Base-by-base conservation (phyloP, 2,329 filamentous ascomycete genomes). In the Pseudocercospora musae region DNA sequence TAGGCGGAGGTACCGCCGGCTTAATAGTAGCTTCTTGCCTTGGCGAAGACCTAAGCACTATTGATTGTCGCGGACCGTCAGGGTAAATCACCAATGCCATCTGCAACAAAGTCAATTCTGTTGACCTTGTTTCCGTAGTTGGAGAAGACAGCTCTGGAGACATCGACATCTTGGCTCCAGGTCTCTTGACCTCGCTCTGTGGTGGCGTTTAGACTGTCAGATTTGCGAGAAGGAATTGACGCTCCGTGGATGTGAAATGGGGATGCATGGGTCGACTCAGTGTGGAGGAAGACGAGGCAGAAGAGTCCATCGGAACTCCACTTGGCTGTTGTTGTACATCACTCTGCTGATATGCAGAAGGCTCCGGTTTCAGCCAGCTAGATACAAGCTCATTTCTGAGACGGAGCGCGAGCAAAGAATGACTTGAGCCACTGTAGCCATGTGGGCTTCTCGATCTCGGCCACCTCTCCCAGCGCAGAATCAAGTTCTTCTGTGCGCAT, bases 41-140 rank as follows among this genome's bases (percentile, higher is more conserved):
- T 13, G 66, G 66, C 13, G 71, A 71, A 59, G 60, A 71, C 40
- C 52, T 66, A 2, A 55, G 69, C 58, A 60, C 71, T 29, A n/a
- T n/a, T n/a, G n/a, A 68, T 62, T 3, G 72, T 74, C 8, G 68
- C 66, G 15, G 71, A 74, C 6, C 65, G 74, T 10, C 72, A 74
- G 60, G 71, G 71, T 18, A 69, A 2, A 11, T 2, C 4, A 11
- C 4, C 29, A 11, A n/a, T 6, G 1, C 10, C 27, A 29, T 8
- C 7, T 29, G 1, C 27, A 29, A 8, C 7, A 29, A 8, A 8
- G 27, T 33, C 31, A 33, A 13, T 15, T 4, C 11, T 13, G 8
- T 15, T 25, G 7, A 27, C 37, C 2, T 29, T 29, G 1, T 27
- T 13, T 7, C 25, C 23, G 2, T 15, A 46, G 59, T 59, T 25